These are phyloP conservation scores for Saccharum hybrid DNA, from an alignment of 202 grass and related monocot species.

Conservation along the genomic window DNA sequence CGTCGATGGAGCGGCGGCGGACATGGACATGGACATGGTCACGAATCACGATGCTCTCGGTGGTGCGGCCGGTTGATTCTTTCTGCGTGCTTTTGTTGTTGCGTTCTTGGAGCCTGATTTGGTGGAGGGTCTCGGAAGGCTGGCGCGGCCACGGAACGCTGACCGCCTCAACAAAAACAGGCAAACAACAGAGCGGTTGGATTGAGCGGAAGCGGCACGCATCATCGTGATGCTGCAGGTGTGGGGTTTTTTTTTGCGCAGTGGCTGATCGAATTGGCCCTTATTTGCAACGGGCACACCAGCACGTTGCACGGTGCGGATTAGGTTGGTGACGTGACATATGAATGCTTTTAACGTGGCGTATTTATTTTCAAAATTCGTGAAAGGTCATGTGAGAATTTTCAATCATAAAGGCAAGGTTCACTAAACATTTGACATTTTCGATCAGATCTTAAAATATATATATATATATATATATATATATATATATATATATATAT, in stretches of 20 bases:
- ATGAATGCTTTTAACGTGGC: conserved; percentile 12
- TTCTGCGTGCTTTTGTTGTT: background rate
- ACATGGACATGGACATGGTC: conserved; percentile 22
- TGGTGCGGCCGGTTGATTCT: conserved; percentile 18
- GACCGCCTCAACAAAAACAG: conserved; percentile 42
- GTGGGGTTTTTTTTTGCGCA: background rate
- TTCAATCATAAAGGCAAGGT: background rate
- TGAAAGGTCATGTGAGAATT: background rate
- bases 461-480: no score
- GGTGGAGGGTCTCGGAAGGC: conserved; percentile 36
- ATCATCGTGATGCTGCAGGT: background rate
- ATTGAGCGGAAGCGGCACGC: conserved; percentile 17
- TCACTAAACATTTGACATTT: background rate
- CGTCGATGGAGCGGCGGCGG: background rate
- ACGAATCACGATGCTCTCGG: conserved; percentile 13
- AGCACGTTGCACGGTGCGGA: background rate
- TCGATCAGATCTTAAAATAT: background rate
- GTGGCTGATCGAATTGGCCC: background rate
- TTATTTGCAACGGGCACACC: conserved; percentile 11
- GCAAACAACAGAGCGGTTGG: conserved; percentile 24
- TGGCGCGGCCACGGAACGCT: conserved; percentile 27
- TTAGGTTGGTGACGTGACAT: conserved; percentile 36
- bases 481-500: no score
- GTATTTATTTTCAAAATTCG: background rate
- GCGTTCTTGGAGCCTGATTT: conserved; percentile 28